Conservation (phyloP, 345 rosid genomes). For the Chamaenerion angustifolium region DNA sequence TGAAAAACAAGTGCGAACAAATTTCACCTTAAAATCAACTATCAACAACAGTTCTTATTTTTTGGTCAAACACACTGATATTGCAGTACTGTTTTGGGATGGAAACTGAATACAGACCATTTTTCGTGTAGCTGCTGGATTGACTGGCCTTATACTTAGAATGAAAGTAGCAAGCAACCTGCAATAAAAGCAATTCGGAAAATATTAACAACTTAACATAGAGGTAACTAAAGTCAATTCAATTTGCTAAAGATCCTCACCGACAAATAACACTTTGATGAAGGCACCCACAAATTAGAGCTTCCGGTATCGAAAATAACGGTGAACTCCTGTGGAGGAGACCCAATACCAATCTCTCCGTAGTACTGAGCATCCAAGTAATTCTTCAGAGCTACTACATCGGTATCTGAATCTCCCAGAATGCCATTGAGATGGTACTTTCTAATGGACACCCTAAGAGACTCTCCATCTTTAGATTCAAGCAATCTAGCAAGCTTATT, state of each 20-base stretch:
- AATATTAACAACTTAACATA: not conserved
- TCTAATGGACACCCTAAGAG: slow-evolving; percentile 25
- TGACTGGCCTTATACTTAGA: slow-evolving; percentile 53
- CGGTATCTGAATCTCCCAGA: slow-evolving; percentile 39
- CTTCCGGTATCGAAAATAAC: slow-evolving; percentile 96
- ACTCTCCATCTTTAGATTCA: slow-evolving; percentile 37
- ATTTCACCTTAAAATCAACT: not conserved
- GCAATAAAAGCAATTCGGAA: slow-evolving; percentile 9
- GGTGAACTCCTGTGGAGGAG: slow-evolving; percentile 77
- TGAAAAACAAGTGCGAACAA: too few relatives aligned
- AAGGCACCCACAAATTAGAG: slow-evolving; percentile 94
- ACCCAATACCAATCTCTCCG: slow-evolving; percentile 82
- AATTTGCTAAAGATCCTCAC: slow-evolving; percentile 26
- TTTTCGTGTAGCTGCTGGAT: slow-evolving; percentile 61
- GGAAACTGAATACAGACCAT: slow-evolving; percentile 33
- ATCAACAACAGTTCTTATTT: not conserved
- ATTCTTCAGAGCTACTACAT: slow-evolving; percentile 55
- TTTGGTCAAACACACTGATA: not conserved
- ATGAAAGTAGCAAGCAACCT: slow-evolving; percentile 71
- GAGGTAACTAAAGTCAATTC: not conserved
- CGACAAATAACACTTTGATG: slow-evolving; percentile 72
- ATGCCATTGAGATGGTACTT: slow-evolving; percentile 27
- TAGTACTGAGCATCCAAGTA: slow-evolving; percentile 93
- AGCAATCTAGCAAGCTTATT: slow-evolving; percentile 37
- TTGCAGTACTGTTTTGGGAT: not conserved